Evolutionary conservation across 192 early-diverging fungal species (phyloP), one percentile per base, ranked within the genome.

Genomic region (Spinellus fusiger): DNA sequence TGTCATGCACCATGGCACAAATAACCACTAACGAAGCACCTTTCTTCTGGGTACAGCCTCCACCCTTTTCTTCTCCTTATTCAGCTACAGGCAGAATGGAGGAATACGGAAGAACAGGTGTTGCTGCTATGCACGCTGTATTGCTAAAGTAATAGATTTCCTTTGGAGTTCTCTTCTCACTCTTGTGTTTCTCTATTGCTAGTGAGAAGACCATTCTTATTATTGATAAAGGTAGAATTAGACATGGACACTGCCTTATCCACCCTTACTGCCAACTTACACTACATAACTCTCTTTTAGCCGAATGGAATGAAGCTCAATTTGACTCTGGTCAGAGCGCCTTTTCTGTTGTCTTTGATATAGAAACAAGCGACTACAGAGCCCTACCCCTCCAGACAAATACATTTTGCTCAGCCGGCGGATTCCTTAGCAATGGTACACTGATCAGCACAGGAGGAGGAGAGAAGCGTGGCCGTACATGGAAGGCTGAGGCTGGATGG

Each of bases 391-490:
- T 82, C 5, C 51, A 68, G 23, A 80, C 80, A 47, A 82, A 82
- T 46, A 79, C 80, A 7, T 82, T 82, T 59, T 82, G 80, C 58
- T 80, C 80, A 8, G 80, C 73, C 18, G 80, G 80, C 29, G 73
- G 78, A n/a, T 82, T 78, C 57, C 62, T 82, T 9, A 67, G 48
- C 15, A 82, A 82, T 32, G 77, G 80, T 16, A 83, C 78, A 15
- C 57, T 83, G 20, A 73, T 80, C 55, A 76, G 77, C 50, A 74
- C 71, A n/a, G 81, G 78, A 5, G 81, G 81, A 22, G 81, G 64
- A 46, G 64, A 72, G 38, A 67, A 75, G 57, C 12, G 61, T n/a
- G 73, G 75, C 15, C 69, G 68, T 40, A 57, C 54, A 0, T 79
- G 73, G 55, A 44, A 48, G 1, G 64, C 78, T 2, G 50, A 49